A percentile compares a stretch with the other conserved stretches of the same genome.
phyloP scores from a whole-genome alignment of 129 eudicot genomes.

The Tanacetum coccineum region DNA sequence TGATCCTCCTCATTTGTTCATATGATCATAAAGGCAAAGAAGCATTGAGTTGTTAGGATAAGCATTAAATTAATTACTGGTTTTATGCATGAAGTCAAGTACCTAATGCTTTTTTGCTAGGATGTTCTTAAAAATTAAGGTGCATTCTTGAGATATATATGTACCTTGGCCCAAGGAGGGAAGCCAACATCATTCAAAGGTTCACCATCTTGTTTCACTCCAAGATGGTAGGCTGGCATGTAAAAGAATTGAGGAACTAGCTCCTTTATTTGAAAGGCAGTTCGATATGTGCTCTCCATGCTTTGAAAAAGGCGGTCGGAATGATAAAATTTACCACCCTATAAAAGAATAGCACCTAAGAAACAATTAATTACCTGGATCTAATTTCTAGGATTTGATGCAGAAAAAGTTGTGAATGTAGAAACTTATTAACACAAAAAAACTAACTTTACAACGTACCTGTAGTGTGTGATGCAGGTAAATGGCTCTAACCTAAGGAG shows the following conservation, averaged over 20 bases:
- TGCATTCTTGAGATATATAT: neutral
- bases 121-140: no score
- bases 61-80: no score
- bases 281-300: constrained; percentile 84
- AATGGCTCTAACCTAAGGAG: constrained; percentile 94
- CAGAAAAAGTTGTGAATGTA: constrained; percentile 9
- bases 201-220: constrained; percentile 95
- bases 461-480: constrained; percentile 88
- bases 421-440: neutral
- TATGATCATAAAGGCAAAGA: no score
- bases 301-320: constrained; percentile 99
- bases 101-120: no score
- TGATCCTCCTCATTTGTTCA: no score
- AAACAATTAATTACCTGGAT: neutral
- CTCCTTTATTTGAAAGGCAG: constrained; percentile 95
- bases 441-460: constrained; percentile 39
- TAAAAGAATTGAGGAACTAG: constrained; percentile 90
- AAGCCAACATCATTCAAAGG: constrained; percentile 88
- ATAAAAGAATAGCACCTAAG: constrained; percentile 28
- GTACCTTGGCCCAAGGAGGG: constrained; percentile 99
- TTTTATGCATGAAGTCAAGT: no score
- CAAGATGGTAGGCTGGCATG: constrained; percentile 98
- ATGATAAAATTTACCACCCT: constrained; percentile 99
- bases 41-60: no score
- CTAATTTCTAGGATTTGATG: neutral